Evolutionary conservation across 768 basidiomycete genomes (phyloP), one percentile per base, ranked within the genome.

Genomic region (Cyathus striatus): DNA sequence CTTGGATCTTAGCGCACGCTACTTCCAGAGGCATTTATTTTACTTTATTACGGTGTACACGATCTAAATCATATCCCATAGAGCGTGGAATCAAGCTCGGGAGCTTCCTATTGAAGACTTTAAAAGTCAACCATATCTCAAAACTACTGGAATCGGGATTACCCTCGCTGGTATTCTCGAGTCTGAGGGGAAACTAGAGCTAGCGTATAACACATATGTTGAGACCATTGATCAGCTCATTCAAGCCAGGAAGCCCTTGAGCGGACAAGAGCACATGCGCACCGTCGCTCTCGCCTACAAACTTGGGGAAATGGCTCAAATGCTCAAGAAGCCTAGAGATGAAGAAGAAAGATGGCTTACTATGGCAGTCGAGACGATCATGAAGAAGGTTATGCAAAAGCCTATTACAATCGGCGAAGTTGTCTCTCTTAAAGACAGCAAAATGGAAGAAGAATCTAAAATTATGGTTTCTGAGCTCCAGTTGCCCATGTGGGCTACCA

Each of bases 91-190:
- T 22, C 76, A 69, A 1, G 72, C 80, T 1, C 65, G 72, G 44
- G 49, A 56, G 0, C 66, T 83, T 4, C 72, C 68, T 4, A 43
- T 64, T 17, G 59, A 65, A 5, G 44, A 49, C 14, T 66, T 73
- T 45, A 60, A 58, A 9, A 44, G 68, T 2, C 65, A 75, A 16
- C 79, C 83, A 0, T 72, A 81, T 43, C 70, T 86, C 43, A 88
- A 86, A 57, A 63, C 76, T 0, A 78, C 83, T 0, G 86, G 86
- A 3, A 76, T 88, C 10, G 84, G 76, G 2, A 72, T 82, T 21
- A 63, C 72, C 3, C 66, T 86, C 36, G 80, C 76, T 2, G 78
- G 76, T 39, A 70, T 82, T 2, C 59, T 78, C 13, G 80, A 83
- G 52, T 54, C 56, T 14, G 58, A 62, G 0, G 57, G 69, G 13